Evolutionary conservation across 176 grass and related monocot genomes (phyloP).

Genomic region (Eleusine coracana): DNA sequence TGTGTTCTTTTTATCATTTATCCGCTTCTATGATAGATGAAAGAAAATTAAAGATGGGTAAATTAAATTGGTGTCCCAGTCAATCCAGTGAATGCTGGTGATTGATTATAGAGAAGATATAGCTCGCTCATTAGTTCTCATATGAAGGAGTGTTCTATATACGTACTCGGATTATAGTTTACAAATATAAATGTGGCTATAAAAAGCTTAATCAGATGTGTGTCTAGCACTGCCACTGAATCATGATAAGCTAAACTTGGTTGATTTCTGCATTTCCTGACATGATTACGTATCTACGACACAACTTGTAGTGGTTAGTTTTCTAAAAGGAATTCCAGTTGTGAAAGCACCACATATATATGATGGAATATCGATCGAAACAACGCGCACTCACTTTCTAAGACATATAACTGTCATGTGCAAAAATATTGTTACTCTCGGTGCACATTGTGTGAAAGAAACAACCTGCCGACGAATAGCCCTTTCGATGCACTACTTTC

Average conservation of each 20-base stretch:
- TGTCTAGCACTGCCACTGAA: background rate
- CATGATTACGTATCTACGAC: background rate
- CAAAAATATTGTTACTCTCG: background rate
- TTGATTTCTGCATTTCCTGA: background rate
- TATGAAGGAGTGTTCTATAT: background rate
- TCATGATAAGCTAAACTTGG: background rate
- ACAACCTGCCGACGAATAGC: conserved; percentile 39
- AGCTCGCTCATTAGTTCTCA: too few relatives aligned
- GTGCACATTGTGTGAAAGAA: conserved; percentile 11
- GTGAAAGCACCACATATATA: background rate
- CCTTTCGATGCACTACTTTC: background rate
- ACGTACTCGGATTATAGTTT: background rate
- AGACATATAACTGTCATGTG: background rate
- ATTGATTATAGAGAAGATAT: background rate
- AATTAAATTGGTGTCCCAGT: background rate
- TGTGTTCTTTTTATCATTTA: background rate
- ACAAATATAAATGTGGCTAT: background rate
- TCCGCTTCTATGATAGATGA: background rate
- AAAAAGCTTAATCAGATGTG: background rate
- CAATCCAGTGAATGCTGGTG: background rate
- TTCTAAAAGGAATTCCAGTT: background rate
- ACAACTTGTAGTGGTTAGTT: background rate
- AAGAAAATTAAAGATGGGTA: background rate
- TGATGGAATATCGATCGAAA: background rate
- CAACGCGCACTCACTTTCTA: background rate